Conservation (phyloP, 225 moss, liverwort and hornwort species). For the Ulota crispa region DNA sequence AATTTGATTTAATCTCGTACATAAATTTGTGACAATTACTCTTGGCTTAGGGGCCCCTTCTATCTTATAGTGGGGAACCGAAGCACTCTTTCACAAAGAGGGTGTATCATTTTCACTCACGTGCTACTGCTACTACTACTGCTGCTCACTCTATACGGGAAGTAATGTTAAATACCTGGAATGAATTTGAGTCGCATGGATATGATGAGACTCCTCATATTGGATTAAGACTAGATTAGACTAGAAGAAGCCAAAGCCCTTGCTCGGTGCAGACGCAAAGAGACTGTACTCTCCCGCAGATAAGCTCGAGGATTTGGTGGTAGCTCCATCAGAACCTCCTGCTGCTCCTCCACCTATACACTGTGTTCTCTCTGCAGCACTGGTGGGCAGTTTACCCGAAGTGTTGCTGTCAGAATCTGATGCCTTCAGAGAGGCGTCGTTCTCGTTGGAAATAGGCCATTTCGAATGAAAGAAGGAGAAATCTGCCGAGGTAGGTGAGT, state of each 20-base stretch:
- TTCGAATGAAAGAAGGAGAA: slow-evolving; percentile 95
- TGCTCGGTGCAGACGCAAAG: slow-evolving; percentile 57
- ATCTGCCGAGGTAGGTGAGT: slow-evolving; percentile 50
- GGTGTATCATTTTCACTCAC: slow-evolving; percentile 34
- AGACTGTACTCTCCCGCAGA: slow-evolving; percentile 58
- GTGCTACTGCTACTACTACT: slow-evolving; percentile 41
- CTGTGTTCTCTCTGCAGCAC: slow-evolving; percentile 41
- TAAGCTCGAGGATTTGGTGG: slow-evolving; percentile 29
- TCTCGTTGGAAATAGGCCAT: slow-evolving; percentile 78
- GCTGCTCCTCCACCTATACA: slow-evolving; percentile 38
- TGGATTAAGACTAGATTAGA: not conserved
- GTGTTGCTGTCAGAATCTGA: slow-evolving; percentile 25
- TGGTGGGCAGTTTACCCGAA: slow-evolving; percentile 23
- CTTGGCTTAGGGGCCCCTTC: slow-evolving; percentile 52
- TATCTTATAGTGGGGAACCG: slow-evolving; percentile 62
- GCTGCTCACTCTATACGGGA: slow-evolving; percentile 52
- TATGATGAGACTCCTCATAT: slow-evolving; percentile 21
- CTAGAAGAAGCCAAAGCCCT: slow-evolving; percentile 58
- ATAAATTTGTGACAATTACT: slow-evolving; percentile 53
- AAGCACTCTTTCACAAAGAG: slow-evolving; percentile 46
- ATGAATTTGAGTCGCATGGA: slow-evolving; percentile 30
- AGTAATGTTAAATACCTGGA: slow-evolving; percentile 56
- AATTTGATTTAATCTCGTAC: slow-evolving; percentile 52
- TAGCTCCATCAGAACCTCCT: slow-evolving; percentile 40
- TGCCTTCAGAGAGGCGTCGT: slow-evolving; percentile 44